Evolutionary conservation across 2,329 filamentous ascomycete species (phyloP), one percentile per base, ranked within the genome.

Genomic region (Xylariales sp.): DNA sequence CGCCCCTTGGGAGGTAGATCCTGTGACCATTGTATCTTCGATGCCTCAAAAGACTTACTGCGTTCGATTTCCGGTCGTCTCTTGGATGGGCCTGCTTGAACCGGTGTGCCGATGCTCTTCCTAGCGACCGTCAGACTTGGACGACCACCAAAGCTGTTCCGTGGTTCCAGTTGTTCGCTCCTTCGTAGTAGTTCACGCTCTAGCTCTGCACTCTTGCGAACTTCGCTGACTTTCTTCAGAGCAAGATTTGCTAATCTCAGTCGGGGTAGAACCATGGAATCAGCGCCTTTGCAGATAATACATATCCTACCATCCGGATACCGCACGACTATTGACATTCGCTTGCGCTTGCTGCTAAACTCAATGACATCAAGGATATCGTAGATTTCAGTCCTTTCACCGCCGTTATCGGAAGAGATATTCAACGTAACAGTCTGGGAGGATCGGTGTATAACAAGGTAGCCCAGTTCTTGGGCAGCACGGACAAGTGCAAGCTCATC

Each of bases 311-410:
- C 80, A 53, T 95, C 86, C 0, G 90, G 89, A 59, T 87, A 89
- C n/a, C 86, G 82, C 2, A 95, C 79, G 19, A 95, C 66, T 31
- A 95, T 81, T 0, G 89, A 91, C 90, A 96, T 95, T 29, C 90
- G 77, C 65, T 95, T 95, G 18, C 90, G 76, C 47, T 84, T 80
- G 62, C 87, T 94, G 46, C 86, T 93, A 54, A 96, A 96, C 56
- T 95, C 90, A 44, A 96, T 88, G 4, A 94, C 76, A 53, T 95
- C 88, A 22, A 95, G 65, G 4, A 95, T 76, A 47, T 94, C 79
- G 52, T 91, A 96, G 0, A 71, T 73, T 52, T 88, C 82, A 3
- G 74, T 69, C 3, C 72, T 63, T 7, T 56, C 53, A 3, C 56
- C 52, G 4, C 66, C 68, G 20, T 62, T 59, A 3, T 59, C 52